Conservation (phyloP, 164 flowering plant genomes). For the Magnolia changhungtana region DNA sequence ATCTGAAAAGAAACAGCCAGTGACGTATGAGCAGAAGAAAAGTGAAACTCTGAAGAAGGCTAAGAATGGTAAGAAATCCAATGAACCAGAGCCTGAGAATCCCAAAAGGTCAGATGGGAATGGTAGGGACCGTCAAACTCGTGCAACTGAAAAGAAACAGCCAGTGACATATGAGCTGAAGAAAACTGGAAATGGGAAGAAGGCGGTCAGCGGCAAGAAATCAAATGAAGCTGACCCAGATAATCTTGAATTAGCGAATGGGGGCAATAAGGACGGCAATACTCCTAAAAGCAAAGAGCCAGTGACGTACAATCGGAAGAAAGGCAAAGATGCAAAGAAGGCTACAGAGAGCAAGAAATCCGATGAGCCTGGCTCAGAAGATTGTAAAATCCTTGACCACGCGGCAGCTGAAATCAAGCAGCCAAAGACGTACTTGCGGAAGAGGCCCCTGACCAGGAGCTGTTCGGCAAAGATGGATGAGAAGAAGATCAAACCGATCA, state of each 20-base stretch:
- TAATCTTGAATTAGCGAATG: background rate
- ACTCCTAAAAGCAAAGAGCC: background rate
- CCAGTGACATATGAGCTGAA: slow-evolving; percentile 11
- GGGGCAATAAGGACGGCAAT: background rate
- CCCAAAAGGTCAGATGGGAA: background rate
- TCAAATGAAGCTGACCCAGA: background rate
- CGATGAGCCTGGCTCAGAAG: background rate
- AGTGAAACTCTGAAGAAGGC: background rate
- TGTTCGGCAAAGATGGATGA: background rate
- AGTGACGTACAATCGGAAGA: background rate
- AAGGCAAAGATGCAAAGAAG: background rate
- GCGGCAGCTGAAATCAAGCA: background rate
- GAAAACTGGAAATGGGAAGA: slow-evolving; percentile 13
- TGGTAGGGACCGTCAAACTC: background rate
- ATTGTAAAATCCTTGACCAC: background rate
- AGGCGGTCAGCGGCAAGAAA: background rate
- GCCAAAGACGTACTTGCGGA: background rate
- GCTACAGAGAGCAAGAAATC: background rate
- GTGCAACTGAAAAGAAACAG: background rate
- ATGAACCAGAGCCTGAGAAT: background rate
- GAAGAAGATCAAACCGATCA: background rate
- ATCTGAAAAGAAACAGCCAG: background rate
- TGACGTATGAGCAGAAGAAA: background rate
- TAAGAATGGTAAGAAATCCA: background rate
- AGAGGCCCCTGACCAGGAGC: slow-evolving; percentile 1